Percentiles rank a stretch among this genome's conserved stretches.
Evolutionary conservation across 2,329 filamentous ascomycete species (phyloP).

Genomic region (Alternaria arborescens): DNA sequence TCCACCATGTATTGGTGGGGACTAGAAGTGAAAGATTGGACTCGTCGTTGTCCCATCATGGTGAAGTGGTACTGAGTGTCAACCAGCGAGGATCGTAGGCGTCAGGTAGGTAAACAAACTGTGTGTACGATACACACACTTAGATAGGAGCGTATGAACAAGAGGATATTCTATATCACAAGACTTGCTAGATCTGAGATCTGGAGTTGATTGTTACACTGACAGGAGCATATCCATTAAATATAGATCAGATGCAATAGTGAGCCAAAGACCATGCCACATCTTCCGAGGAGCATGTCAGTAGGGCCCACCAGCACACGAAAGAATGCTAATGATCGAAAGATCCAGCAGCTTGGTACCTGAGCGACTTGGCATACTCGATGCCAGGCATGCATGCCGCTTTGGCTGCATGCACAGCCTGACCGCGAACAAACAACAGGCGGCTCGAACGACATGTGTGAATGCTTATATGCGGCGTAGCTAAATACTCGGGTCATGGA

Average conservation of each 20-base stretch:
- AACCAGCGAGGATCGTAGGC: neutral
- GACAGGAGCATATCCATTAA: constrained; percentile 5
- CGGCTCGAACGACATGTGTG: constrained; percentile 27
- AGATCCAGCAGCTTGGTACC: constrained; percentile 27
- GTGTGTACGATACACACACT: neutral
- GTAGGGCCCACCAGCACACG: constrained; percentile 10
- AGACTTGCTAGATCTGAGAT: neutral
- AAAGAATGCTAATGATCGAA: constrained; percentile 24
- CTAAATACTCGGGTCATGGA: constrained; percentile 6
- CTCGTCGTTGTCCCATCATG: constrained; percentile 20
- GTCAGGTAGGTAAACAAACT: neutral
- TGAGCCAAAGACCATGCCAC: constrained; percentile 5
- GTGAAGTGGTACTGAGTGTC: constrained; percentile 3
- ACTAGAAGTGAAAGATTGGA: constrained; percentile 18
- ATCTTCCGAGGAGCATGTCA: constrained; percentile 8
- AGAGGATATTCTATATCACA: neutral
- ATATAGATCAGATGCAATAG: constrained; percentile 20
- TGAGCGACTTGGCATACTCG: constrained; percentile 21
- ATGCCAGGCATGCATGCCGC: constrained; percentile 20
- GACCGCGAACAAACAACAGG: constrained; percentile 26
- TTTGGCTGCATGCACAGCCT: constrained; percentile 20
- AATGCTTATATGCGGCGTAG: constrained; percentile 24
- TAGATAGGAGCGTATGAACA: neutral
- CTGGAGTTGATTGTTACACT: constrained; percentile 3
- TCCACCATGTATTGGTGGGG: constrained; percentile 17